Base-by-base conservation (phyloP, 2,329 filamentous ascomycete genomes). In the Emericellopsis atlantica region DNA sequence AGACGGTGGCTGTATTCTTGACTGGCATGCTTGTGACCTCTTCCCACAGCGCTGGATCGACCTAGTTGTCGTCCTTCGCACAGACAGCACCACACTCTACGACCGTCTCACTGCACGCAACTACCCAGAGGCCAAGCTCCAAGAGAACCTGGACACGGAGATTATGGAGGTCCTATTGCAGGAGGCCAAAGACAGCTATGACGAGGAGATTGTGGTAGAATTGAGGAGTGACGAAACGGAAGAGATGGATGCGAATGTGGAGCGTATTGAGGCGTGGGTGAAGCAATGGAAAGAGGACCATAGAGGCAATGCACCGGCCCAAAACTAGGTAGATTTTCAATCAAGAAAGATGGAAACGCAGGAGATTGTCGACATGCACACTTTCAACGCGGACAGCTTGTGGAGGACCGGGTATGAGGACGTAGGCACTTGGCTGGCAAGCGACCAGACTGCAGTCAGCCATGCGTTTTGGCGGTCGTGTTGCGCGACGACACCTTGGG, bases 1-100 rank as follows among this genome's bases (percentile, higher is more conserved):
- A 46, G 64, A 74, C 16, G 90, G 90, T 43, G 92, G 92, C 16
- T 85, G 79, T 60, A 79, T 98, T 51, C 84, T 98, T 54, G 92
- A 98, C 65, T 98, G 92, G 90, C 92, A 98, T 63, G 90, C 89
- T 2, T 96, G 90, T 65, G 92, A 96, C 54, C 65, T 96, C 18
- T 96, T 96, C 55, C 92, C 92, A 2, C 80, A 84, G 57, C 83
- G 83, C 54, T 93, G 89, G 86, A 83, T 98, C 55, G 92, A 98
- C 58, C 74, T 98, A 3, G 89, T 98, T 1, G 84, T 96, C 5
- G 92, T 98, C 42, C 62, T 98, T 47, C 74, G 92, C 36, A 86
- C 84, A 42, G 79, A 92, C 51, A 88, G 86, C 15, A 77, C 75
- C 16, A 67, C 82, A 12, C 72, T 95, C 3, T 96, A 92, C 56